phyloP scores from a whole-genome alignment of 371 early-diverging fungal species.

The Mortierella sp. region DNA sequence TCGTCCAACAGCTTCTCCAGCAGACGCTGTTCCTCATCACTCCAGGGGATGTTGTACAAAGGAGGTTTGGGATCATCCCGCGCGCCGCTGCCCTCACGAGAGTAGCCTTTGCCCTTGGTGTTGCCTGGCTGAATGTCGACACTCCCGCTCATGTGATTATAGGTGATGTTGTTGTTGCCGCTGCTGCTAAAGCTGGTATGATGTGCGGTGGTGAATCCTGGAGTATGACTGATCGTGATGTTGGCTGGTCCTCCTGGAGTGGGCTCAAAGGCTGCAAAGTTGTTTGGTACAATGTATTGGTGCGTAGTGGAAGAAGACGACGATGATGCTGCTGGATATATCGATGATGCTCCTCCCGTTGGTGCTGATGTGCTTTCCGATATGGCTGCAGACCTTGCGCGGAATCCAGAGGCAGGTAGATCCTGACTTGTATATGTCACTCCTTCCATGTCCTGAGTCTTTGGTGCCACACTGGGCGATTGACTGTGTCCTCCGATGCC shows the following conservation, averaged over 20 bases:
- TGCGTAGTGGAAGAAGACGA: not conserved
- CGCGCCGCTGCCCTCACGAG: constrained; percentile 45
- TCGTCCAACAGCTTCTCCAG: constrained; percentile 68
- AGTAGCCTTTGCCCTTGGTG: constrained; percentile 19
- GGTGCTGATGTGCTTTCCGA: not conserved
- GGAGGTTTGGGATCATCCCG: constrained; percentile 58
- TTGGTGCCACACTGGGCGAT: constrained; percentile 10
- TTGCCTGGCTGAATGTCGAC: constrained; percentile 36
- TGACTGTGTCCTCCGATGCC: not conserved
- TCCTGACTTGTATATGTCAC: constrained; percentile 12
- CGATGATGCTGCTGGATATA: not conserved
- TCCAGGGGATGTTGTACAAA: constrained; percentile 74
- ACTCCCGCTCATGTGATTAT: constrained; percentile 56
- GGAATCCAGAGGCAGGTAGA: not conserved
- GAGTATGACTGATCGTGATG: constrained; percentile 27
- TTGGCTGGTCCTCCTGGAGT: not conserved
- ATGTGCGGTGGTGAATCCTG: constrained; percentile 13
- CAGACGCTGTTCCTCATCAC: constrained; percentile 74
- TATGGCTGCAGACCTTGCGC: not conserved
- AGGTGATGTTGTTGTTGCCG: constrained; percentile 48
- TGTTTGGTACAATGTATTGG: not conserved
- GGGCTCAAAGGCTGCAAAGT: not conserved
- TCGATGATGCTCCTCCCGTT: not conserved
- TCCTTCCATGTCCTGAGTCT: constrained; percentile 36
- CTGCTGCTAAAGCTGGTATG: constrained; percentile 13